phyloP scores from a whole-genome alignment of 1,284 basidiomycete genomes.

The Megacollybia platyphylla region DNA sequence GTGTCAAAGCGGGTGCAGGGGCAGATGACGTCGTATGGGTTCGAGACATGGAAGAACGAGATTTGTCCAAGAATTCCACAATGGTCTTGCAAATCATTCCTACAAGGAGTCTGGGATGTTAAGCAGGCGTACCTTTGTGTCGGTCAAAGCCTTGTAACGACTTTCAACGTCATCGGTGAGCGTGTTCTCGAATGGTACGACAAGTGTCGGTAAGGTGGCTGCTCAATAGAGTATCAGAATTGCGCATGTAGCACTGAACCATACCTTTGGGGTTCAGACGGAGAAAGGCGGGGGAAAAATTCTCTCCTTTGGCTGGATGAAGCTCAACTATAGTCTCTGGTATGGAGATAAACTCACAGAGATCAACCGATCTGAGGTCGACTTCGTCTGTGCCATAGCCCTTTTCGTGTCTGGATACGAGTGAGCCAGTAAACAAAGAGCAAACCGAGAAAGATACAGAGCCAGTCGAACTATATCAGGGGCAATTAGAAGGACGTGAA shows the following conservation, averaged over 20 bases:
- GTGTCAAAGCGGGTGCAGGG: slow-evolving; percentile 68
- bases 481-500: slow-evolving; percentile 1
- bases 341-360: slow-evolving; percentile 25
- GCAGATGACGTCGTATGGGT: slow-evolving; percentile 56
- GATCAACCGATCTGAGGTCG: slow-evolving; percentile 48
- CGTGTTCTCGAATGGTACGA: slow-evolving; percentile 71
- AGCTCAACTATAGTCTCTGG: neutral
- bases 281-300: slow-evolving; percentile 51
- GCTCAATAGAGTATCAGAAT: slow-evolving; percentile 1
- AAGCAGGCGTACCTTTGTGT: slow-evolving; percentile 45
- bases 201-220: slow-evolving; percentile 78
- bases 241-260: slow-evolving; percentile 1
- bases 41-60: slow-evolving; percentile 51
- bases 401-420: slow-evolving; percentile 45
- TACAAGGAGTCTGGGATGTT: slow-evolving; percentile 1
- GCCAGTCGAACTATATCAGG: slow-evolving; percentile 27
- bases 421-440: neutral
- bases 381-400: slow-evolving; percentile 61
- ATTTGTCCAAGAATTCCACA: slow-evolving; percentile 74
- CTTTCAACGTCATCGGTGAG: slow-evolving; percentile 61
- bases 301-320: slow-evolving; percentile 48
- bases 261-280: slow-evolving; percentile 70
- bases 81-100: slow-evolving; percentile 39
- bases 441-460: slow-evolving; percentile 22
- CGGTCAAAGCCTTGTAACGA: slow-evolving; percentile 70